Evolutionary conservation across 2,329 filamentous ascomycete genomes (phyloP), one percentile per base, ranked within the genome.

Genomic region (Rhynchosporium graminicola): DNA sequence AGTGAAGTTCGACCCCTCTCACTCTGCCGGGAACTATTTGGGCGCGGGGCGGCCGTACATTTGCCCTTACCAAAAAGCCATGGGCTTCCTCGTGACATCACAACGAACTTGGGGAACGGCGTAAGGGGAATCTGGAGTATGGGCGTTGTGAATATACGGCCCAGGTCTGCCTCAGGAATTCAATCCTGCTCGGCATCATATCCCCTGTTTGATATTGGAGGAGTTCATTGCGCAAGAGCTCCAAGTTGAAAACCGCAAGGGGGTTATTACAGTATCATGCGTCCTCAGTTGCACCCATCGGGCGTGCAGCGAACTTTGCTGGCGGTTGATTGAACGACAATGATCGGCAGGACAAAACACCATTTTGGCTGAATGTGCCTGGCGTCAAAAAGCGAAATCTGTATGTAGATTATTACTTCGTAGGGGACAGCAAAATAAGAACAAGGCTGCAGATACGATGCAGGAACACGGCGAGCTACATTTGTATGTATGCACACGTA

Each of bases 1-100:
- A 88, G 81, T 82, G 86, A 84, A 47, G 48, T 29, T 45, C 65
- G 61, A 65, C 20, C 28, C 45, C 7, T 51, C n/a, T 29, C 36
- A 20, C 31, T 15, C 26, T 50, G 42, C 43, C 45, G 29, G 26
- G 45, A 50, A 45, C 13, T 54, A 42, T 54, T 29, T 42, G 20
- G 36, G 26, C 33, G 46, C 26, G 47, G 31, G 38, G 26, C 29
- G 57, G 33, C 43, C 56, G 33, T n/a, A 26, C 9, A n/a, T 7
- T 33, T 28, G 13, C 28, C 6, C 6, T 13, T 40, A 42, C 31
- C 38, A 31, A 58, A 40, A 38, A 42, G 31, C 48, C 15, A 20
- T n/a, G 31, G 45, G n/a, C 5, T 29, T 46, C 31, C 40, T 46
- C 5, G 54, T 12, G 15, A 40, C 43, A 26, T 15, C 28, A 12